Evolutionary conservation across 2,329 filamentous ascomycete species (phyloP), one percentile per base, ranked within the genome.

Genomic region (Microthyrium microscopicum): DNA sequence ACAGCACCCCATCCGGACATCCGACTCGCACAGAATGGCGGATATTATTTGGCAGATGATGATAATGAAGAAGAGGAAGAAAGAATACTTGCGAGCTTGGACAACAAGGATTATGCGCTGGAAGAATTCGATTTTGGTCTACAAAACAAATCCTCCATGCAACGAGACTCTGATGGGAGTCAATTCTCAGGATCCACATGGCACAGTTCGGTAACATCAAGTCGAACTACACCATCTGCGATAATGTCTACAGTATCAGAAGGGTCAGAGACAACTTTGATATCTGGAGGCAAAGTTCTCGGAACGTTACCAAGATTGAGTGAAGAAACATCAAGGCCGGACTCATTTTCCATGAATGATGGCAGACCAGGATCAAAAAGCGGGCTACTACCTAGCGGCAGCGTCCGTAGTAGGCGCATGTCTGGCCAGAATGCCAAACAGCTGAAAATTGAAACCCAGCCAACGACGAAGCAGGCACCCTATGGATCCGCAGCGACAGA

Each of bases 161-260:
- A 80, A 21, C 70, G 82, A 38, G 77, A 87, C 47, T 89, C 83
- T 3, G 78, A 82, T 49, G 87, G 81, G 1, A 91, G 79, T 57
- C 73, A 72, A 11, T 68, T 77, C 42, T 84, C 80, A n/a, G 69
- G 70, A 35, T 71, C 71, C 40, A 82, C 81, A 9, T 87, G 79
- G 75, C 76, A 84, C 49, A 85, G 77, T 49, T 85, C 82, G 5
- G 68, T 73, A 43, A 73, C 68, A 19, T 82, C 78, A 5, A 81
- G 79, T 41, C 70, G 76, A 31, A 73, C 74, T 2, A 77, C 76
- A 3, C 64, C 70, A 31, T 73, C 70, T 15, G 79, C 71, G 12
- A 66, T 69, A 1, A 55, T 85, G 31, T 80, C 80, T 2, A 80
- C 78, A 0, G 73, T 89, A 22, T 69, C 72, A 19, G 82, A 91